Evolutionary conservation across 306 rosid species (phyloP).

Genomic region (Prunus padus): DNA sequence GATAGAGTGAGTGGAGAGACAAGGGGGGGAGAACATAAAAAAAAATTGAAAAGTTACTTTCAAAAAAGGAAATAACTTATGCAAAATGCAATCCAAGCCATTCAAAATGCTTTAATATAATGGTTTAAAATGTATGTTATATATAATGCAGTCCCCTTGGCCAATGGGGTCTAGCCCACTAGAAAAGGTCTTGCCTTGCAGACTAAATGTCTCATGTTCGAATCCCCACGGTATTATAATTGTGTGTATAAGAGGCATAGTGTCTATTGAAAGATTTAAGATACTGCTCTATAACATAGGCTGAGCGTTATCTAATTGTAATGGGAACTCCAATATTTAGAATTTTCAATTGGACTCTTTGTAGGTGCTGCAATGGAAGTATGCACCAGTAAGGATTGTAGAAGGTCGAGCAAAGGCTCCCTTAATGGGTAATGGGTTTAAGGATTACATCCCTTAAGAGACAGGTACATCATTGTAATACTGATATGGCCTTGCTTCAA

Average conservation of each 20-base stretch:
- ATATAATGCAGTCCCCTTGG: no score
- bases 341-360: slow-evolving; percentile 13
- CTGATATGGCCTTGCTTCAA: slow-evolving; percentile 32
- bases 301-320: neutral
- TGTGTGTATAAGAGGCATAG: neutral
- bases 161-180: no score
- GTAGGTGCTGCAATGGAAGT: slow-evolving; percentile 49
- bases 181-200: no score
- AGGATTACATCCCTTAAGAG: neutral
- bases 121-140: no score
- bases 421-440: slow-evolving; percentile 8
- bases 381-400: slow-evolving; percentile 24
- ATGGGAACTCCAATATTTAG: neutral
- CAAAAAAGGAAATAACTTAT: no score
- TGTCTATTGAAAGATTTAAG: neutral
- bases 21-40: no score
- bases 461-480: slow-evolving; percentile 22
- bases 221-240: no score
- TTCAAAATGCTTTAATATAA: no score
- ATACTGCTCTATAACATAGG: neutral
- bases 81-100: no score
- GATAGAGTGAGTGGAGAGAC: no score
- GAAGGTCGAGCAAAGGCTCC: slow-evolving; percentile 24
- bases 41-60: no score
- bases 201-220: no score